Evolutionary conservation across 768 basidiomycete genomes (phyloP).

Genomic region (Dendrothele bispora): DNA sequence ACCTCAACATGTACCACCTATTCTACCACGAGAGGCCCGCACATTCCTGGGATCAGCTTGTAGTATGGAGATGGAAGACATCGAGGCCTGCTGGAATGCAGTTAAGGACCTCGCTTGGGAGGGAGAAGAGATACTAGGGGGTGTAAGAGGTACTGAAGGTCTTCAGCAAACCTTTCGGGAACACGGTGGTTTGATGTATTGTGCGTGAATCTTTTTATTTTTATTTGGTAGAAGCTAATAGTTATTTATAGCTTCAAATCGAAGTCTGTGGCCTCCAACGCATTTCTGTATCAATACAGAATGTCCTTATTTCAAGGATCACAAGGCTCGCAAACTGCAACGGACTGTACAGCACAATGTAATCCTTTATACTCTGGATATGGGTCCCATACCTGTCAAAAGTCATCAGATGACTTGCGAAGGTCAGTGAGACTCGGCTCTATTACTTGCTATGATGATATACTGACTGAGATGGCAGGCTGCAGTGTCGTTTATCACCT

Average conservation of each 20-base stretch:
- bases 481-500: background rate
- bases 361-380: background rate
- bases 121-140: background rate
- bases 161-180: background rate
- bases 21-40: background rate
- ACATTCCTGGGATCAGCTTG: background rate
- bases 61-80: background rate
- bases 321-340: background rate
- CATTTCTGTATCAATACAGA: background rate
- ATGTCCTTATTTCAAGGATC: background rate
- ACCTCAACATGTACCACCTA: background rate
- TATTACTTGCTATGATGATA: background rate
- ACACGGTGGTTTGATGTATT: background rate
- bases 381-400: background rate
- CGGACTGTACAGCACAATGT: background rate
- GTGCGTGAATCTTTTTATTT: background rate
- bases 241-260: background rate
- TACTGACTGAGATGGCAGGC: background rate
- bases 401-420: background rate
- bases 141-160: background rate
- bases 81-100: background rate
- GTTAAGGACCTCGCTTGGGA: background rate
- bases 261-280: too few species aligned
- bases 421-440: background rate
- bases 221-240: background rate